Percentiles rank a stretch among this genome's conserved stretches.
These are phyloP conservation scores for Fusarium sp. DNA, from an alignment of 2,329 filamentous ascomycete species.

Conservation along the genomic window DNA sequence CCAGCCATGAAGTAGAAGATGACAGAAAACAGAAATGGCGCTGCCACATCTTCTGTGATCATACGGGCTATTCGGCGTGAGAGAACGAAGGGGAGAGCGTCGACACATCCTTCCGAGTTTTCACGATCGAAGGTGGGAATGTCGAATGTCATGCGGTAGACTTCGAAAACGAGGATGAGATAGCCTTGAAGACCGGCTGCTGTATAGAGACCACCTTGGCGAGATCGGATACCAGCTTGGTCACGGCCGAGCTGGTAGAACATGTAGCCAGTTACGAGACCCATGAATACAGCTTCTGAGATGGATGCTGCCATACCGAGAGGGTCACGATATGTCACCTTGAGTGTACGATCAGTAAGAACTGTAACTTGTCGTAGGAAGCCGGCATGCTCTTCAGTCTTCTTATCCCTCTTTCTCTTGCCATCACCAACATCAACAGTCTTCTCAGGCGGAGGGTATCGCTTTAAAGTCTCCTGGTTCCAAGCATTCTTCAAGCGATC, in stretches of 20 bases:
- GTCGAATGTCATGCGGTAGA: conserved; percentile 78
- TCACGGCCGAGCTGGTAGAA: conserved; percentile 74
- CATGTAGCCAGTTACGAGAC: conserved; percentile 77
- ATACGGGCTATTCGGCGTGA: conserved; percentile 76
- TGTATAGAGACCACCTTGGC: conserved; percentile 78
- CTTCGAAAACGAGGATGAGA: conserved; percentile 79
- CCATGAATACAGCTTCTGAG: conserved; percentile 76
- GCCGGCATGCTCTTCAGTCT: conserved; percentile 59
- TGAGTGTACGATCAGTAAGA: conserved; percentile 74
- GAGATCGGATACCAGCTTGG: conserved; percentile 77
- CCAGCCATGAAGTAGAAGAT: conserved; percentile 85
- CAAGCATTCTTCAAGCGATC: conserved; percentile 71
- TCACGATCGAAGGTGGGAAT: conserved; percentile 82
- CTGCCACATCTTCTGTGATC: conserved; percentile 77
- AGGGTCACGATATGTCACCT: conserved; percentile 79
- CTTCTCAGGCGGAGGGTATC: conserved; percentile 40
- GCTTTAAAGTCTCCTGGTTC: conserved; percentile 55
- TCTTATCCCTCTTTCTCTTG: conserved; percentile 30
- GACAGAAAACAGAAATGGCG: conserved; percentile 75
- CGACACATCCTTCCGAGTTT: conserved; percentile 76
- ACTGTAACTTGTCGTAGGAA: conserved; percentile 73
- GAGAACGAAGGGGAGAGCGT: conserved; percentile 74
- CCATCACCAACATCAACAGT: conserved; percentile 3
- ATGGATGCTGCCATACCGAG: conserved; percentile 79
- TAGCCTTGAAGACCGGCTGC: conserved; percentile 80